Percentiles rank a stretch among this genome's conserved stretches.
phyloP scores from a whole-genome alignment of 2,329 filamentous ascomycete species.

The Verticillium longisporum region DNA sequence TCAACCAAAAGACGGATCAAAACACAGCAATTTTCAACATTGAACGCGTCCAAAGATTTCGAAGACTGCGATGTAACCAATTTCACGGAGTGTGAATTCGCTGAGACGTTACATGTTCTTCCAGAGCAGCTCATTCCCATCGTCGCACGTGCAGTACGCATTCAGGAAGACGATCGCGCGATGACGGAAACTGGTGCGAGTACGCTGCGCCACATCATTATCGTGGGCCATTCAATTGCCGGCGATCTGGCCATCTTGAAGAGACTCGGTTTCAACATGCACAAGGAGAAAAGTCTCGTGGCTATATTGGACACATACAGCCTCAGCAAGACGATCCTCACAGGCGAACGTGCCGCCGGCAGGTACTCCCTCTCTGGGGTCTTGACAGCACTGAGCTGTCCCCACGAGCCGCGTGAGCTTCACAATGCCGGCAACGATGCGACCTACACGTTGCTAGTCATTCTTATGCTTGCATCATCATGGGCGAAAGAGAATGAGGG shows the following conservation, averaged over 20 bases:
- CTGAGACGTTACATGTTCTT: neutral
- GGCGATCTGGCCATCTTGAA: neutral
- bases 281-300: neutral
- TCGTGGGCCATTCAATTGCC: neutral
- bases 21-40: neutral
- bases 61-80: neutral
- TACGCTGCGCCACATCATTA: neutral
- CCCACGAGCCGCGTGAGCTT: neutral
- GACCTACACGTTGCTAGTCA: neutral
- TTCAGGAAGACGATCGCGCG: neutral
- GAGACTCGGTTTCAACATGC: neutral
- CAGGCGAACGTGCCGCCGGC: neutral
- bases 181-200: neutral
- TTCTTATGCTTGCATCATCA: neutral
- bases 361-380: neutral
- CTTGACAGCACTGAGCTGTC: neutral
- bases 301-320: neutral
- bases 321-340: neutral
- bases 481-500: neutral
- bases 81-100: neutral
- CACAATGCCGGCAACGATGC: neutral
- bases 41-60: neutral
- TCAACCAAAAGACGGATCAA: neutral
- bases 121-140: neutral
- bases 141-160: neutral